Evolutionary conservation across 768 basidiomycete genomes (phyloP), one percentile per base, ranked within the genome.

Genomic region (Termitomyces eurrhizus): DNA sequence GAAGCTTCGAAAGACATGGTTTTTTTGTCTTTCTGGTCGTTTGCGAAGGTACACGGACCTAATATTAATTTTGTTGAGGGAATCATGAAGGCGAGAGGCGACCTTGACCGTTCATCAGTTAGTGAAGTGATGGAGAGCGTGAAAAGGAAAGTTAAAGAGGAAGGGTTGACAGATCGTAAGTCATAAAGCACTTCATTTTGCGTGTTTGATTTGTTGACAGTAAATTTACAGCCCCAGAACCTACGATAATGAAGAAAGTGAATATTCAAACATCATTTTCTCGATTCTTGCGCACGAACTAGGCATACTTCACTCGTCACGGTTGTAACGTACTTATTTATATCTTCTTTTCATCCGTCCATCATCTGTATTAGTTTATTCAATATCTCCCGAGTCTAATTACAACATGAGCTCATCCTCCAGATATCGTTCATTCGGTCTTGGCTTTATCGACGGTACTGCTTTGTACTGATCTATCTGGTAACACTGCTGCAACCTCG

Each of bases 61-160:
- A 95, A 95, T 66, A 80, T 97, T 45, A 80, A 86, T 2, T 98
- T 97, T 68, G 89, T 97, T 35, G 96, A 98, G 71, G 85, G 88
- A 9, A 69, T 99, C 50, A 89, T 98, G 83, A 92, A 88, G 70
- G 86, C 90, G 5, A 82, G 97, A 55, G 89, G 90, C 57, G 95
- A 99, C 73, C 78, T 98, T 57, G 95, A 97, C 73, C 84, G 93
- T n/a, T 86, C 89, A 1, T 85, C 87, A 14, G 91, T 88, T 18
- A 89, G 78, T 66, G 95, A 98, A 61, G 90, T 96, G 36, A 94
- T 97, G 89, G 95, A 96, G 13, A 92, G 91, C 60, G 81, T 98
- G 65, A 92, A 89, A 72, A 83, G 93, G 52, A 98, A 95, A 73
- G 90, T 94, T 7, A 95, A 90, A 72, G 95, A 97, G 33, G 95